Percentiles rank a stretch among this genome's conserved stretches.
These are phyloP conservation scores for Solanum lignicaule DNA, from an alignment of 257 asterid species.

Conservation along the genomic window DNA sequence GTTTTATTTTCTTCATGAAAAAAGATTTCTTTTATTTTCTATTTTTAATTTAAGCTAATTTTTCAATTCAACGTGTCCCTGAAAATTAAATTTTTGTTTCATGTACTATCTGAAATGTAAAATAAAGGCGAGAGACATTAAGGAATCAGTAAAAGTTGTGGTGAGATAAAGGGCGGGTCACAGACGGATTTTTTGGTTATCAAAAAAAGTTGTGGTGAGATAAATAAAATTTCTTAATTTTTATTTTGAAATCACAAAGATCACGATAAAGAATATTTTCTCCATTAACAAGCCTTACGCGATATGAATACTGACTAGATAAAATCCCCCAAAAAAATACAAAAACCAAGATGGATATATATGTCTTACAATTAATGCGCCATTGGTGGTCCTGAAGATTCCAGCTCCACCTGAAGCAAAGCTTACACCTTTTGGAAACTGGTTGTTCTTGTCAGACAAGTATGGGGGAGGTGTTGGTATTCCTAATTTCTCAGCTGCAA, in stretches of 20 bases:
- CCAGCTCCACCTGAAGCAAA: constrained; percentile 94
- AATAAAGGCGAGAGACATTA: too few relatives aligned
- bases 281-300: not conserved
- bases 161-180: too few relatives aligned
- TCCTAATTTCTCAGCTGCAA: constrained; percentile 72
- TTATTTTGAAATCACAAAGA: not conserved
- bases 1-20: too few relatives aligned
- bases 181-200: too few relatives aligned
- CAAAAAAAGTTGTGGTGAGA: not conserved
- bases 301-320: not conserved
- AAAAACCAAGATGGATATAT: not conserved
- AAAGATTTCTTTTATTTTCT: too few relatives aligned
- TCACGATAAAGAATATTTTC: not conserved
- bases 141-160: not conserved
- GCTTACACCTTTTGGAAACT: constrained; percentile 49
- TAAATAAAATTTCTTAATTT: not conserved
- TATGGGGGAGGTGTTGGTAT: constrained; percentile 57
- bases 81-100: not conserved
- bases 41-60: not conserved
- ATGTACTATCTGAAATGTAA: not conserved
- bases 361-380: constrained; percentile 28
- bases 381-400: constrained; percentile 43
- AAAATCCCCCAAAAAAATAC: not conserved
- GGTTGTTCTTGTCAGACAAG: constrained; percentile 32
- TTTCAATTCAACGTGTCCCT: not conserved